Evolutionary conservation across 495 filamentous ascomycete genomes (phyloP).

Genomic region (Penicillium simplicissimum): DNA sequence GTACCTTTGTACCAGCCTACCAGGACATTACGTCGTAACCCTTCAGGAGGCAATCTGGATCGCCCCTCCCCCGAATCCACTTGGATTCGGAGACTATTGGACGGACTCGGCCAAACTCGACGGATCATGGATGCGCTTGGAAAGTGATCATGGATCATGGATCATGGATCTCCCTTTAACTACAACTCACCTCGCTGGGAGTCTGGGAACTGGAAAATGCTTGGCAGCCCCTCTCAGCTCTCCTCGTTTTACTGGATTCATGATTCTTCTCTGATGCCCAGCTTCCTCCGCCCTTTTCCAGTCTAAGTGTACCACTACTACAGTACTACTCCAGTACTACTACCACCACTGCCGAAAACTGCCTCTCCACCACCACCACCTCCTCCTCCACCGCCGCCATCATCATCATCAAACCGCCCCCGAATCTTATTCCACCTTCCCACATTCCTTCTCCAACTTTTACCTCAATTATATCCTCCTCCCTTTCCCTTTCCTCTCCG

Average conservation of each 20-base stretch:
- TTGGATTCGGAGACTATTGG: neutral
- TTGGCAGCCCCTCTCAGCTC: neutral
- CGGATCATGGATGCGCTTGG: neutral
- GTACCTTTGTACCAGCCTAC: neutral
- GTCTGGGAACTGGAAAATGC: too few relatives aligned
- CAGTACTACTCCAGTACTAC: too few relatives aligned
- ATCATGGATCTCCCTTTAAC: neutral
- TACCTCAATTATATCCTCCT: constrained; percentile 5
- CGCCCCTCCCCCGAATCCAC: neutral
- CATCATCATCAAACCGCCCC: neutral
- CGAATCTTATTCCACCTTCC: neutral
- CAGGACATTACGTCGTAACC: neutral
- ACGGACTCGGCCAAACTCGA: neutral
- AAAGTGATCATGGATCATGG: neutral
- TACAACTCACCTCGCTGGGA: neutral
- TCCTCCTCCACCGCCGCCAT: neutral
- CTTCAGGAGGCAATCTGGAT: constrained; percentile 3
- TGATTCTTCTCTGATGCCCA: neutral
- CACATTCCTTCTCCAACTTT: constrained; percentile 10
- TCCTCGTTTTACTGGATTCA: neutral
- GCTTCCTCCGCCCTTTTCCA: neutral
- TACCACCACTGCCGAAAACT: neutral
- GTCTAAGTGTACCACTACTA: too few relatives aligned
- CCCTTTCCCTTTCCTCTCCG: constrained; percentile 7
- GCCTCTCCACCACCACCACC: too few relatives aligned